A percentile compares a stretch with the other conserved stretches of the same genome.
These are phyloP conservation scores for Dryas alaskensis DNA, from an alignment of 306 rosid genomes.

Conservation along the genomic window DNA sequence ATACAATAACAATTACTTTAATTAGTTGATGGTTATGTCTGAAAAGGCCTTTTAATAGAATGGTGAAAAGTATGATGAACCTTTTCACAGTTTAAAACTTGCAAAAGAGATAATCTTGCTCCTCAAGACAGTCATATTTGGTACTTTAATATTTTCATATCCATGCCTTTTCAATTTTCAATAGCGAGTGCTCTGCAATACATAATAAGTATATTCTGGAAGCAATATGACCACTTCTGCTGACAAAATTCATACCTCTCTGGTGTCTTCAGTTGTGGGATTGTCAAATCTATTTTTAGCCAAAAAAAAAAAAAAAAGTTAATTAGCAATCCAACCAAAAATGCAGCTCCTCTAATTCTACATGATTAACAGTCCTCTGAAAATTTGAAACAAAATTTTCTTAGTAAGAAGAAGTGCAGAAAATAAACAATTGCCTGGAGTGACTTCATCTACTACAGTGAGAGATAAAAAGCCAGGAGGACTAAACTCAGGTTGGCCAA, in stretches of 20 bases:
- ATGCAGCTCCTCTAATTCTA: constrained; percentile 6
- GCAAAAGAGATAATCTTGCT: not conserved
- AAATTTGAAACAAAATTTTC: not conserved
- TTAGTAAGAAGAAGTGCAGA: constrained; percentile 5
- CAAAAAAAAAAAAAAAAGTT: constrained; percentile 14
- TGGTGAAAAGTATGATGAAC: not conserved
- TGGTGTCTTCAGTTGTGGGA: constrained; percentile 79
- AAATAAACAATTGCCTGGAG: constrained; percentile 48
- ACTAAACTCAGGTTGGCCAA: constrained; percentile 92
- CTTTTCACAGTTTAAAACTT: not conserved
- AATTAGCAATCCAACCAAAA: not conserved
- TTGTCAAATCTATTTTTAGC: constrained; percentile 56
- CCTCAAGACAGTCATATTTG: not conserved
- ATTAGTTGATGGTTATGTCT: not conserved
- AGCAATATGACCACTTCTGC: not conserved
- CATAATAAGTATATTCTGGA: not conserved
- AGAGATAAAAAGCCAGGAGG: constrained; percentile 83
- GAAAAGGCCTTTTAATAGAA: not conserved
- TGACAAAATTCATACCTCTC: constrained; percentile 59
- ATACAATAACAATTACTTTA: too few species aligned
- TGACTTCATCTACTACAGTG: constrained; percentile 49
- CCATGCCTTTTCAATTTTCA: not conserved
- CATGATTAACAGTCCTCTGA: not conserved
- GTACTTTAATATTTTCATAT: not conserved
- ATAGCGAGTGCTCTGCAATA: not conserved